Evolutionary conservation across 257 asterid species (phyloP).

Genomic region (Jacaranda copaia): DNA sequence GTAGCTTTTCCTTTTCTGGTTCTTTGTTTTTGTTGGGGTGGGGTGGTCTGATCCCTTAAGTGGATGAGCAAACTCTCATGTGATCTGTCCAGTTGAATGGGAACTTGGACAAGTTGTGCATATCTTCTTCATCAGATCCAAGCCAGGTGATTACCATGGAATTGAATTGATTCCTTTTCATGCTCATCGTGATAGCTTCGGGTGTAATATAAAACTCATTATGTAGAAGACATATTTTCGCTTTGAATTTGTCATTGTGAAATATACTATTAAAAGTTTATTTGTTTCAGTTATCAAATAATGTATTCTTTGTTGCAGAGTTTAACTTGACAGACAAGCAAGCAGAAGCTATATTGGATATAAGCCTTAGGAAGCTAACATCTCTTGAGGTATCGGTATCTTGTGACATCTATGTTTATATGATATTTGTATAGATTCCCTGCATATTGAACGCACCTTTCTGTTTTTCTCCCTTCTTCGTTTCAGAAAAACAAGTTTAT

Average conservation of each 20-base stretch:
- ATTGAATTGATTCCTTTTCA: constrained; percentile 1
- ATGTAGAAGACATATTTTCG: background rate
- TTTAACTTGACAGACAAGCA: constrained; percentile 87
- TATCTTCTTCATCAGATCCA: background rate
- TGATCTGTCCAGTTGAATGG: background rate
- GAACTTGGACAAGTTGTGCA: background rate
- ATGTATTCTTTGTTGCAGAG: constrained; percentile 57
- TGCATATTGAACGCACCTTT: constrained; percentile 26
- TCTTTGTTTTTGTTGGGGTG: background rate
- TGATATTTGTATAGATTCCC: constrained; percentile 13
- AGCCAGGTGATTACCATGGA: constrained; percentile 31
- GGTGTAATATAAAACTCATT: background rate
- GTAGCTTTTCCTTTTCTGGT: background rate
- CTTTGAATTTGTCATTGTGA: constrained; percentile 19
- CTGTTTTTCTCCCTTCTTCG: constrained; percentile 18
- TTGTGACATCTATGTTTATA: constrained; percentile 28
- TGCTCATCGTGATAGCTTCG: constrained; percentile 31
- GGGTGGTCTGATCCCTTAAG: background rate
- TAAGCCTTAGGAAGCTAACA: constrained; percentile 92
- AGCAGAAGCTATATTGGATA: constrained; percentile 94
- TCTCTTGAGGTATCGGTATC: constrained; percentile 74
- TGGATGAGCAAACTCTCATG: background rate
- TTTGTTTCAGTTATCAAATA: background rate
- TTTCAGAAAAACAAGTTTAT: constrained; percentile 89
- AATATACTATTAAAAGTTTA: background rate